Conservation (phyloP, 306 rosid species). For the Glycyrrhiza uralensis region DNA sequence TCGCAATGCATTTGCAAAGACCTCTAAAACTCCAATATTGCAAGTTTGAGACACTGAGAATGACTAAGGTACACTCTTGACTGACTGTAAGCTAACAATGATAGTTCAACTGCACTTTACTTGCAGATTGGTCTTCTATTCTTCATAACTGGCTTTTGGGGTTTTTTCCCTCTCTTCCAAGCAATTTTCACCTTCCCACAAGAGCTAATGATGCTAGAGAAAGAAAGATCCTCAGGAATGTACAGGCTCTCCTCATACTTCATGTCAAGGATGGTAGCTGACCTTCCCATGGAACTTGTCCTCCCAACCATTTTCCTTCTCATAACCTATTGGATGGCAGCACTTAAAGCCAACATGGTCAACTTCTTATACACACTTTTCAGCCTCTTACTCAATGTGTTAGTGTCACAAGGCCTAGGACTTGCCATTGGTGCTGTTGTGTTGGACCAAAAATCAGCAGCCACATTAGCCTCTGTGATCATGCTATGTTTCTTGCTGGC, state of each 20-base stretch:
- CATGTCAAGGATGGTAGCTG: conserved; percentile 46
- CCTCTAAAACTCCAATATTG: not conserved
- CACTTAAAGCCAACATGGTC: conserved; percentile 24
- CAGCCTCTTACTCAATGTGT: conserved; percentile 39
- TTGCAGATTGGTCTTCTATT: conserved; percentile 60
- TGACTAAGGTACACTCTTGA: not conserved
- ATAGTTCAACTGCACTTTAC: not conserved
- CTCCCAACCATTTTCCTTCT: conserved; percentile 50
- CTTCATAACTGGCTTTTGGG: conserved; percentile 55
- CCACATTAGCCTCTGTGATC: conserved; percentile 58
- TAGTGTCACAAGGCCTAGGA: conserved; percentile 68
- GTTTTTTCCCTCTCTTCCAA: conserved; percentile 47
- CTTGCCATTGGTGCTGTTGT: conserved; percentile 67
- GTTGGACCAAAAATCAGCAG: conserved; percentile 52
- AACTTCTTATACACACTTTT: conserved; percentile 37
- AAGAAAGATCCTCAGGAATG: conserved; percentile 71
- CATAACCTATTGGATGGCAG: conserved; percentile 63
- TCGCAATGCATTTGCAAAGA: not conserved
- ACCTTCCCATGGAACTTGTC: conserved; percentile 67
- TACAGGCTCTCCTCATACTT: conserved; percentile 72
- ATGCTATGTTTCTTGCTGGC: conserved; percentile 55
- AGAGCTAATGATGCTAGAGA: conserved; percentile 56
- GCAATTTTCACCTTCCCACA: conserved; percentile 71
- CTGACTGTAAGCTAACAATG: not conserved
- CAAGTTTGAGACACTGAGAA: not conserved